Base-by-base conservation (phyloP, 495 filamentous ascomycete species). In the Penicillium crystallinum region DNA sequence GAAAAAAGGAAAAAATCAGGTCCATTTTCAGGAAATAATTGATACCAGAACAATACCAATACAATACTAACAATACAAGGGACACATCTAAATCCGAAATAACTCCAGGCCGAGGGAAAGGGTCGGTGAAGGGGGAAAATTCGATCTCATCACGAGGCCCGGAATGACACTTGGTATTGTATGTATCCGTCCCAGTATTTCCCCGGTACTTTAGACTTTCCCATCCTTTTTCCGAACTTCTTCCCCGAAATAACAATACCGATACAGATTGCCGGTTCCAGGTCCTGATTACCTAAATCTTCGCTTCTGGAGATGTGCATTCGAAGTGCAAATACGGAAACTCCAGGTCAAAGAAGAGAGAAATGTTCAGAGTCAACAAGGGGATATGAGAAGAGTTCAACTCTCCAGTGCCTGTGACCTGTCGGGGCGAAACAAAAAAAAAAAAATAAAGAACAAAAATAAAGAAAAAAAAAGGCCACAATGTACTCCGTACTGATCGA, bases 61-160 rank as follows among this genome's bases (percentile, higher is more conserved):
- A n/a, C n/a, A n/a, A n/a, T n/a, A n/a, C n/a, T 69, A 55, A 64
- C 55, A 54, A 63, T 68, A 69, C 65, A 53, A 64, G 58, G 59
- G 54, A 49, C 59, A 53, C 52, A 46, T 29, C 25, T 42, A 54
- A 54, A 46, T 12, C 15, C 12, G 38, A 48, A 54, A 49, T 45
- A 53, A 58, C 59, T 56, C 60, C 53, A 67, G 57, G 57, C 53
- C 61, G 49, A 64, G 61, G 57, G 50, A 49, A 44, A 49, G 19
- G 27, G 43, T 49, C 56, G 54, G 51, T 46, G 48, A 60, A 27
- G 34, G 46, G 43, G 23, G 51, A 62, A 65, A 63, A 59, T 55
- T 65, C 62, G 50, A 47, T 56, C 48, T 60, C 60, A 59, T 63
- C 60, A 64, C 63, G 60, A 53, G 63, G 55, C 54, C 51, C 11